Evolutionary conservation across 306 rosid species (phyloP).

Genomic region (Corylus americana): DNA sequence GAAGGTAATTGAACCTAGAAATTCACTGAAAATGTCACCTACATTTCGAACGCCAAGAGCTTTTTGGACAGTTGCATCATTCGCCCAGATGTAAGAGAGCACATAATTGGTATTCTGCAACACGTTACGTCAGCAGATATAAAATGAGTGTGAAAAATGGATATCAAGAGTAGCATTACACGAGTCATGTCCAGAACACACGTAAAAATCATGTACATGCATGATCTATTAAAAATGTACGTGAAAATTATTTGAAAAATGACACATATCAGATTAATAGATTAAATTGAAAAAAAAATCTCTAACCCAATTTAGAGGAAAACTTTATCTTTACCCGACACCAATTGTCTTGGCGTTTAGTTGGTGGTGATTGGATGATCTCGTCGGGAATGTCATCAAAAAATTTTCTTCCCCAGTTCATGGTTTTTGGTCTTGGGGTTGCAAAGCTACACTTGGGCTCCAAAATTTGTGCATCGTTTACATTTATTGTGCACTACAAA

Average conservation of each 20-base stretch:
- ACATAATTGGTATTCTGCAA: slow-evolving; percentile 22
- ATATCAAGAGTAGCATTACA: too few species aligned
- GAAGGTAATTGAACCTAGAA: not conserved
- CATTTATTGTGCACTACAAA: slow-evolving; percentile 20
- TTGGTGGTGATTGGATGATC: slow-evolving; percentile 14
- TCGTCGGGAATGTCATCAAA: slow-evolving; percentile 28
- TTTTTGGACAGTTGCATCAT: slow-evolving; percentile 15
- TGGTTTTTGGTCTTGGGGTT: slow-evolving; percentile 10
- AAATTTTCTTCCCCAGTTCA: slow-evolving; percentile 6
- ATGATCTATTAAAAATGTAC: too few species aligned
- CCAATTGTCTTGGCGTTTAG: slow-evolving; percentile 11
- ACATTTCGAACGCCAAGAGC: slow-evolving; percentile 23
- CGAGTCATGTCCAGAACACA: too few species aligned
- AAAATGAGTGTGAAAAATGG: too few species aligned
- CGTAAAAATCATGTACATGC: too few species aligned
- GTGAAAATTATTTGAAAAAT: too few species aligned
- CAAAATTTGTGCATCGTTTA: slow-evolving; percentile 23
- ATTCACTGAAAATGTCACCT: not conserved
- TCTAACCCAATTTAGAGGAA: too few species aligned
- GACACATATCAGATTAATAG: too few species aligned
- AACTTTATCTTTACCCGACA: slow-evolving; percentile 14
- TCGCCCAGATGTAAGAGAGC: slow-evolving; percentile 27
- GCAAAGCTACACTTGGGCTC: slow-evolving; percentile 31
- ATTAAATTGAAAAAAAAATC: too few species aligned
- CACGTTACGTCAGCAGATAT: not conserved